Percentiles rank a stretch among this genome's conserved stretches.
Conservation (phyloP, 2,329 filamentous ascomycete species). For the Atkinsonella texensis region DNA sequence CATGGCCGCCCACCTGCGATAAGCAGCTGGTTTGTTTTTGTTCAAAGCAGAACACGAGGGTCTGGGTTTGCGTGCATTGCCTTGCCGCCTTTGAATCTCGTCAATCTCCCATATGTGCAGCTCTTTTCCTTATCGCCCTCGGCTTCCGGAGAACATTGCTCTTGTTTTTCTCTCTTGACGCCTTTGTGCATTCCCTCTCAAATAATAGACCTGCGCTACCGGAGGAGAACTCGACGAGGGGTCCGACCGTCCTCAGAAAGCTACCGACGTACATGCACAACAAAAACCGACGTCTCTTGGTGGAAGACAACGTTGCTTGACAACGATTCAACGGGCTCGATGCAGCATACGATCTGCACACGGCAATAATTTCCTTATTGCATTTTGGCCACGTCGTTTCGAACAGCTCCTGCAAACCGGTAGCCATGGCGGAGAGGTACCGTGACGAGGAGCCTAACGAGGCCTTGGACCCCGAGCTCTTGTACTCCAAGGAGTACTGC, state of each 20-base stretch:
- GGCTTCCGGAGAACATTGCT: neutral
- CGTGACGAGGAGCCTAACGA: slow-evolving; percentile 37
- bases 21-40: slow-evolving; percentile 3
- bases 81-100: neutral
- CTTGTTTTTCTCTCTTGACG: neutral
- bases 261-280: neutral
- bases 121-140: neutral
- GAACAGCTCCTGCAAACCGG: neutral
- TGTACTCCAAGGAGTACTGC: slow-evolving; percentile 89
- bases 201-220: neutral
- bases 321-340: neutral
- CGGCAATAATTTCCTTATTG: neutral
- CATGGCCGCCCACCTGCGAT: slow-evolving; percentile 1
- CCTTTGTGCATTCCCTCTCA: neutral
- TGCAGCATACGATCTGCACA: neutral
- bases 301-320: neutral
- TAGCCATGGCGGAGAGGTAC: slow-evolving; percentile 35
- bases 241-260: neutral
- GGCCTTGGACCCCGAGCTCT: slow-evolving; percentile 65
- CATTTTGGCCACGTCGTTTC: neutral
- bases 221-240: neutral
- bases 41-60: neutral
- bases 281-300: neutral
- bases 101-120: neutral
- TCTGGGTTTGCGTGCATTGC: neutral